Base-by-base conservation (phyloP, 2,329 filamentous ascomycete species). In the Monosporascus sp. region DNA sequence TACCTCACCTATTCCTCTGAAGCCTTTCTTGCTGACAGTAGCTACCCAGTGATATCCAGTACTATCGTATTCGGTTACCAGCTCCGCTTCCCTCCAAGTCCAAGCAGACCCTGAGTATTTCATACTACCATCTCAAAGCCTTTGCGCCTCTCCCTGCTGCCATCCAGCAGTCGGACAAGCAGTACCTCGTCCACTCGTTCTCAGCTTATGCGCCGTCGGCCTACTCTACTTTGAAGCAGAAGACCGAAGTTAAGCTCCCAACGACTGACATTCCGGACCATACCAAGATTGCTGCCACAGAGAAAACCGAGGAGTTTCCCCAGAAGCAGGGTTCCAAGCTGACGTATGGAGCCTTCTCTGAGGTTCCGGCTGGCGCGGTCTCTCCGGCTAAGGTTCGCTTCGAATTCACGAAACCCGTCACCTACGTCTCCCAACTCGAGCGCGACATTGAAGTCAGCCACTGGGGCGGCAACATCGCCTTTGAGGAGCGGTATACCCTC, bases 381-480 rank as follows among this genome's bases (percentile, higher is more conserved):
- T 82, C 90, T 65, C 85, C 86, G 19, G 85, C 91, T 55, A 84
- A 80, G 60, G 86, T 97, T 51, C 89, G 94, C 57, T 97, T 96
- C 73, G 92, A 99, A 72, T 97, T 94, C 75, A 97, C 90, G 59
- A 95, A 93, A 74, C 93, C 94, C 14, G 78, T 99, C 53, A 87
- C 86, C 44, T 90, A 94, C 66, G 83, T 91, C 49, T 84, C 85
- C 36, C 77, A 83, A 17, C 78, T 99, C 55, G 90, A 97, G 73
- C 87, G 94, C 56, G 92, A 97, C 66, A 77, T 99, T 58, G 94
- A 99, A 71, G 87, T 99, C 64, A 96, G 90, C 69, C 94, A 97
- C 73, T 99, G 94, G 94, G 94, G 94, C 61, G 94, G 94, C 58
- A 99, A 99, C 69, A 74, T 97, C 51, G 94, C 94, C 2, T 91